Base-by-base conservation (phyloP, 192 early-diverging fungal species). In the Mortierella hygrophila region DNA sequence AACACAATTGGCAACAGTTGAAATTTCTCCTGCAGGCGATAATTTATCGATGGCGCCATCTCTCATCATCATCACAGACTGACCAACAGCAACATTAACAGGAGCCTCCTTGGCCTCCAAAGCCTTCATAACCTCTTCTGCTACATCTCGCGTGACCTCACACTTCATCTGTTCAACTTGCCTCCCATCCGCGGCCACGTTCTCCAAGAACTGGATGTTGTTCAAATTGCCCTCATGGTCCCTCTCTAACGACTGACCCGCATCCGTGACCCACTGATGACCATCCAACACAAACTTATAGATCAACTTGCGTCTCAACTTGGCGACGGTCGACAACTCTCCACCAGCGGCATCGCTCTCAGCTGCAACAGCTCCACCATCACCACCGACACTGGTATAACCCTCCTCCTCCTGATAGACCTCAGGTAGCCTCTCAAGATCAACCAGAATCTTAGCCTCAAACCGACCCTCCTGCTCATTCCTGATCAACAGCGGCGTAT, bases 241-340 rank as follows among this genome's bases (percentile, higher is more conserved):
- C 2, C 78, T 46, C 42, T 80, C 78, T 9, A 63, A 35, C 40
- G 46, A 38, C 35, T 80, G 78, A 6, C 32, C 40, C 13, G 70
- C 70, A 9, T 80, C 71, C 52, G 78, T 80, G 18, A 80, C 52
- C 78, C 78, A 80, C 41, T 80, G 54, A 21, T 73, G 71, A 21
- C 57, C 78, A 80, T 73, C 78, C 2, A 80, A 35, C 10, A 80
- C 78, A 80, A 65, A 80, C 57, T 80, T 80, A 71, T 70, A 80
- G 7, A 80, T 41, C 6, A 80, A n/a, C n/a, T 80, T 80, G 1
- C 71, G 49, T 41, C 46, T 70, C 76, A 37, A 26, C 4, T 68
- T 38, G 13, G 46, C 41, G 15, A 21, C 41, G 3, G 26, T 7
- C 3, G 26, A 8, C 9, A 63, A 63, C 21, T 63, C 60, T 63